Base-by-base conservation (phyloP, 1,139 yeast species). In the Arxiozyma telluris region DNA sequence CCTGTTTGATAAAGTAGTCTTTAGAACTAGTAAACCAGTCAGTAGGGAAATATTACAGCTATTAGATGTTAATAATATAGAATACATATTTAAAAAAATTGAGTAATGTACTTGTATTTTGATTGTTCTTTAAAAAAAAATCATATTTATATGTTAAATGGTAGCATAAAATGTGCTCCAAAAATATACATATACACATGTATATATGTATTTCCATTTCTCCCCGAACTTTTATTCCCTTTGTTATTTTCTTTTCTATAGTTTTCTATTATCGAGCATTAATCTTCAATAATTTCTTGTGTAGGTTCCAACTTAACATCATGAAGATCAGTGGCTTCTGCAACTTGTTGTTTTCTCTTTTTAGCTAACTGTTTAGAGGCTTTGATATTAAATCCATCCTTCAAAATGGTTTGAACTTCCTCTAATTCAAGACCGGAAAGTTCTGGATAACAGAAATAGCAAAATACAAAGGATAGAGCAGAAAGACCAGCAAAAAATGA, bases 401-500 rank as follows among this genome's bases (percentile, higher is more conserved):
- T 75, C 60, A 93, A 78, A 50, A 91, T 77, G 54, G 79, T 77
- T 61, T 91, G 94, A 47, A 96, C 89, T 71, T 91, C 97, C 70
- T 91, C 98, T 61, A 93, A 77, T 63, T 88, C 91, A 68, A 93
- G 78, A 48, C 94, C 94, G 4, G 96, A 82, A 49, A 94, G 81
- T 72, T 93, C 98, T 30, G 98, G 98, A 66, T 89, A 87, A 64
- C 88, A 82, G 78, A 89, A 84, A 72, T 74, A 85, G 47, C 87
- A 84, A 66, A 88, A 83, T 7, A 87, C 61, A 67, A 85, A 79
- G 1, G 97, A 81, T 9, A 87, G 61, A 17, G 79, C 74, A 66
- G 94, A 83, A 55, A 91, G 77, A 0, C 82, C 96, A 1, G 96
- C 96, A 69, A 88, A 91, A 61, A 91, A 81, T 9, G 91, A 81